Evolutionary conservation across 73 alveolate species (phyloP), one percentile per base, ranked within the genome.

Genomic region (Paramecium bursaria): DNA sequence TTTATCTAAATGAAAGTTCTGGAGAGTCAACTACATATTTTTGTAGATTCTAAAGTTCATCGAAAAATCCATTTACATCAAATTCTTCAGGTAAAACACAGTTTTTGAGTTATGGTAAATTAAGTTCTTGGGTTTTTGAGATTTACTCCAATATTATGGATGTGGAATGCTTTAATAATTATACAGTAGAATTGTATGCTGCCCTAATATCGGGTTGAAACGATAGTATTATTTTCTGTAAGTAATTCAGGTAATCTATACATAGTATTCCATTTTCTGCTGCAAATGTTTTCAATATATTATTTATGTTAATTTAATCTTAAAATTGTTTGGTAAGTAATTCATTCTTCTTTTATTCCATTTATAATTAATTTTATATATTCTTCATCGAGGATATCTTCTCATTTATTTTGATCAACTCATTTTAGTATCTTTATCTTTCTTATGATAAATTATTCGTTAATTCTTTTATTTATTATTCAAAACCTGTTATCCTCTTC

Each of bases 291-390:
- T 31, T 67, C 44, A 67, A 67, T n/a, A 42, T 44, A 67, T 33
- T 67, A 42, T 67, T 67, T 39, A 67, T 42, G 10, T 15, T 42
- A 11, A 67, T 67, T 42, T 67, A 14, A 33, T 67, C 82, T 67
- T 67, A 39, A 4, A 67, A 19, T 67, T 67, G 14, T 42, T 67
- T 67, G 10, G 82, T 35, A 2, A 67, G 23, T 47, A 67, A 67
- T 67, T 67, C 82, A 67, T 67, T 67, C 27, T 67, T 67, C 39
- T 67, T 67, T 67, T 67, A 31, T 67, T 67, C 82, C 82, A 67
- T 67, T 44, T 67, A 67, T 35, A 67, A 9, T n/a, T 31, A 39
- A 39, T 42, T 9, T 19, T 67, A 4, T 23, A 67, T 67, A 17
- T 42, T 67, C 22, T 67, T 67, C 82, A 67, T 67, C 0, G 60